Base-by-base conservation (phyloP, 1,284 basidiomycete genomes). In the Cutaneotrichosporon dermatis region DNA sequence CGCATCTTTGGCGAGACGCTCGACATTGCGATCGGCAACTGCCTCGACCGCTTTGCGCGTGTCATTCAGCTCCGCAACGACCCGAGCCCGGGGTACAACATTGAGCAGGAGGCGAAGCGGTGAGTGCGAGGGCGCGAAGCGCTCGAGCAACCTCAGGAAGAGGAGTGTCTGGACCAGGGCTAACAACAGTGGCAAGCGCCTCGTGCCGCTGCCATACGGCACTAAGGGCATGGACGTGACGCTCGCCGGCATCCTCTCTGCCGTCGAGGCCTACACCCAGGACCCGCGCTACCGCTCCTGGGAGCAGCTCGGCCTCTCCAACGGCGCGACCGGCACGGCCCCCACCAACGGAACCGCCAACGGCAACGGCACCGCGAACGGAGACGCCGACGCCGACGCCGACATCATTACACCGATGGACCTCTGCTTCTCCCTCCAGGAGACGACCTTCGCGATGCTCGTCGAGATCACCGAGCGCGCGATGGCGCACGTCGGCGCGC, bases 161-260 rank as follows among this genome's bases (percentile, higher is more conserved):
- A n/a, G n/a, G n/a, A n/a, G n/a, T n/a, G n/a, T n/a, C n/a, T n/a
- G n/a, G n/a, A n/a, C n/a, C n/a, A n/a, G n/a, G n/a, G n/a, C n/a
- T 55, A 35, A 48, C 54, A 6, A 1, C 49, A 82, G 80, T 55
- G 82, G 82, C 0, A 77, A 75, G 67, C 85, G 87, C 40, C 79
- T 99, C 1, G 76, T 98, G 0, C 80, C 87, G 1, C 81, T 99
- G 51, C 95, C 96, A 5, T 99, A 99, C 75, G 84, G 94, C 0
- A 99, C 95, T 0, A 99, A 99, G 76, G 96, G 96, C 15, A 99
- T 99, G 96, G 96, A 99, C 75, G 82, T 99, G 62, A 91, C 92
- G 65, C 82, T 99, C 55, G 95, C 93, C 4, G 96, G 96, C 1
- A 89, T 99, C 58, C 80, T 99, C 44, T 89, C 90, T 8, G 87